These are phyloP conservation scores for Skeletonema marinoi DNA, from an alignment of 108 stramenopile genomes.

Conservation along the genomic window DNA sequence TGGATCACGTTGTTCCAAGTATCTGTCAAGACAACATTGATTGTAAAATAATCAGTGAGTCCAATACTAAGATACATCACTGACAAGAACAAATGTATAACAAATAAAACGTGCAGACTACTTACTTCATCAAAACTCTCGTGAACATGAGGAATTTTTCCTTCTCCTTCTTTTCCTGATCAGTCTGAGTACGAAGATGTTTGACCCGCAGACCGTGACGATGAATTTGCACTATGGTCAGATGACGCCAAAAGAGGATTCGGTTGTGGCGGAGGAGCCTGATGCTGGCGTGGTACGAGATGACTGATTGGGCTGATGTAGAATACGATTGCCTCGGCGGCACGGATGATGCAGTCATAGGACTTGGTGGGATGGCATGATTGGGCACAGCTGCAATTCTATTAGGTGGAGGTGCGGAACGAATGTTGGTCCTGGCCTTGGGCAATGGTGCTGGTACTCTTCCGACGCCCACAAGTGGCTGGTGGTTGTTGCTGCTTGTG, in stretches of 20 bases:
- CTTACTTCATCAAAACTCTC: constrained; percentile 77
- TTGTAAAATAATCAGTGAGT: neutral
- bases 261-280: neutral
- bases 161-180: constrained; percentile 64
- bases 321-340: neutral
- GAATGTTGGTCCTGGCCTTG: neutral
- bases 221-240: constrained; percentile 5
- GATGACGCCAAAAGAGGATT: neutral
- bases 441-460: neutral
- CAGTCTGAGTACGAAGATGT: neutral
- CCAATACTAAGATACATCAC: neutral
- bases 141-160: constrained; percentile 88
- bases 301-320: constrained; percentile 2
- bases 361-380: neutral
- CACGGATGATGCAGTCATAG: neutral
- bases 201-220: neutral
- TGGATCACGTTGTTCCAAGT: constrained; percentile 77
- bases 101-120: neutral
- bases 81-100: too few species aligned
- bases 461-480: constrained; percentile 7
- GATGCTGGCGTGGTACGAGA: constrained; percentile 21
- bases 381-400: constrained; percentile 13
- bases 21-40: constrained; percentile 20
- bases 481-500: constrained; percentile 7
- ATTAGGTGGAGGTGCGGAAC: constrained; percentile 15